Evolutionary conservation across 2,329 filamentous ascomycete species (phyloP).

Genomic region (Pseudogymnoascus sp.): DNA sequence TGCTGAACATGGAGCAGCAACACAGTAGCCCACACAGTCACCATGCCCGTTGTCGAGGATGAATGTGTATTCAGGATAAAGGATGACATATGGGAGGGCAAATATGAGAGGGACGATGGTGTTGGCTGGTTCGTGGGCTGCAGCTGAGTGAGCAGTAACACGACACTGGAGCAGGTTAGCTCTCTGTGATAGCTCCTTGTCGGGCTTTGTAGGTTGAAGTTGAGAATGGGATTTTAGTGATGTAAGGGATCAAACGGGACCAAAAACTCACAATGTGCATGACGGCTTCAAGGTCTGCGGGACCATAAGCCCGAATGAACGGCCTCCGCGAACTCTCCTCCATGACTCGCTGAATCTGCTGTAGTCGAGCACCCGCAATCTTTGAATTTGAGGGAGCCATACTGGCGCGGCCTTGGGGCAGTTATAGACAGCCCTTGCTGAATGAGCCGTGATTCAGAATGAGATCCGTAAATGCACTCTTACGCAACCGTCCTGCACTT

Average conservation of each 20-base stretch:
- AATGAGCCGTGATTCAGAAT: slow-evolving; percentile 4
- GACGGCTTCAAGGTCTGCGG: not conserved
- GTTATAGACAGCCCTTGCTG: slow-evolving; percentile 4
- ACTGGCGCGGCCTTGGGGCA: slow-evolving; percentile 6
- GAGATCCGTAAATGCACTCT: not conserved
- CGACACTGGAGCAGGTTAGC: slow-evolving; percentile 2
- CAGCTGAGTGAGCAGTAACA: slow-evolving; percentile 1
- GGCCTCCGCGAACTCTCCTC: slow-evolving; percentile 1
- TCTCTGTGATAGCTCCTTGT: not conserved
- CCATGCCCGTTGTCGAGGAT: slow-evolving; percentile 2
- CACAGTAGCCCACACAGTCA: not conserved
- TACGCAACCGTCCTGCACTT: slow-evolving; percentile 8
- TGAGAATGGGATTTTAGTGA: not conserved
- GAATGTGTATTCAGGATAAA: slow-evolving; percentile 2
- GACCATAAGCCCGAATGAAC: slow-evolving; percentile 2
- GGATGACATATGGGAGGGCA: slow-evolving; percentile 4
- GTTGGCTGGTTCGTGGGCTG: slow-evolving; percentile 5
- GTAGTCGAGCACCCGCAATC: not conserved
- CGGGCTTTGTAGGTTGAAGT: not conserved
- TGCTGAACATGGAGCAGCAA: not conserved
- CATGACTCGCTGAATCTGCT: slow-evolving; percentile 1
- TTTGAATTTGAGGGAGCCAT: slow-evolving; percentile 8
- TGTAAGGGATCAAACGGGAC: not conserved
- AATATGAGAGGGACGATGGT: slow-evolving; percentile 9
- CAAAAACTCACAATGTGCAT: slow-evolving; percentile 7